Percentiles rank a stretch among this genome's conserved stretches.
These are phyloP conservation scores for Exophiala sideris DNA, from an alignment of 2,329 filamentous ascomycete genomes.

Conservation along the genomic window DNA sequence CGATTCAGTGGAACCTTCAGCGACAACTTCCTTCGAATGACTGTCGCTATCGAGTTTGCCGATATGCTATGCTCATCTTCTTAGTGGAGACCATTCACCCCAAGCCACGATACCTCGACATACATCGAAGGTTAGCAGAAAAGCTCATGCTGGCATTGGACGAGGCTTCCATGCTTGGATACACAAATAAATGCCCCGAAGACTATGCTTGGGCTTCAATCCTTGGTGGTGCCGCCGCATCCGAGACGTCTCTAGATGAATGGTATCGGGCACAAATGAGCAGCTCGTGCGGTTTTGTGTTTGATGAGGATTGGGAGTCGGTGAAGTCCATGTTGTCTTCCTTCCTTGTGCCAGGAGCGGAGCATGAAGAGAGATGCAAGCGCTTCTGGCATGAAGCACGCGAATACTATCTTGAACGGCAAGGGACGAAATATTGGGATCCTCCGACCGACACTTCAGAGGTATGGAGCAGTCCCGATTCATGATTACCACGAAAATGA, in stretches of 20 bases:
- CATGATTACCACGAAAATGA: too few relatives aligned
- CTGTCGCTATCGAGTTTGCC: constrained; percentile 1
- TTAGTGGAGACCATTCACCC: neutral
- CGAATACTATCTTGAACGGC: neutral
- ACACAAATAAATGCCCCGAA: neutral
- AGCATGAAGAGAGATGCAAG: neutral
- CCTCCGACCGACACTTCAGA: too few relatives aligned
- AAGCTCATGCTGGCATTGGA: constrained; percentile 1
- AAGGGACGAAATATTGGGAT: too few relatives aligned
- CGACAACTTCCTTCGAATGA: neutral
- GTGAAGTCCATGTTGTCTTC: neutral
- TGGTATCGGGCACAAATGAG: constrained; percentile 1
- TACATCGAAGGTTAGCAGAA: neutral
- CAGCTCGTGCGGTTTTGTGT: neutral
- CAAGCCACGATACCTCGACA: constrained; percentile 1
- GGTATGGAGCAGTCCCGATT: too few relatives aligned
- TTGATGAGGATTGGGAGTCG: neutral
- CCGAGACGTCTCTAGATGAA: neutral
- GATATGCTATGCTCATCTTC: constrained; percentile 1
- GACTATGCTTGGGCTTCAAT: neutral
- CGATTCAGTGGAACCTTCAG: neutral
- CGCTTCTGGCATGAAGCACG: constrained; percentile 1
- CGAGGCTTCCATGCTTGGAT: neutral
- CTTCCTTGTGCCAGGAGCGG: neutral
- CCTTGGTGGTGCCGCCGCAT: neutral